Base-by-base conservation (phyloP, 306 rosid species). In the Begonia masoniana region DNA sequence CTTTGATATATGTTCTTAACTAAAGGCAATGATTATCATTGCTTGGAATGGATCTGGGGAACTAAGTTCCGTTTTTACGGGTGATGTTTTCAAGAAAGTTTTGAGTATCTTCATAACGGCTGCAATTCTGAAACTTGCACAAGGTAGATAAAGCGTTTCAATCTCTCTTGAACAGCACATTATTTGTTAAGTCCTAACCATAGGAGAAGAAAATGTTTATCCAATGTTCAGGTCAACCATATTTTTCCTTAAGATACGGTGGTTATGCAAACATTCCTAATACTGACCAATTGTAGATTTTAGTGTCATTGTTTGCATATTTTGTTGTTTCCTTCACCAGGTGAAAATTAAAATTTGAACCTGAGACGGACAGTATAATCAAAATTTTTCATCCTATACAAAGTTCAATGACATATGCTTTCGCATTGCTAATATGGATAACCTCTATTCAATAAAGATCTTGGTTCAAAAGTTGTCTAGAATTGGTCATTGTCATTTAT, bases 91-190 rank as follows among this genome's bases (percentile, higher is more conserved):
- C 82, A 91, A 78, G 78, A 76, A 81, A 76, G 96, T 91, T 48
- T 73, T 85, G 67, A 91, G 96, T 67, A 64, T 91, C 81, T 91
- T 91, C 66, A 85, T 85, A 60, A 85, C 97, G 69, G 97, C 97
- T 53, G 94, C 97, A 55, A 61, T 91, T 62, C 71, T 91, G 83
- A 85, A 91, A 80, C 94, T 91, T 60, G 84, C 71, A 62, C 97
- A 91, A 68, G 97, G 97, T 91, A 81, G 50, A 59, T 58, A 70
- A 72, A 69, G 57, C 36, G 36, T 47, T 16, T 73, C 60, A 54
- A 50, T 67, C 43, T 58, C 64, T 39, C 56, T 15, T 10, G 24
- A 36, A 15, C 9, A 12, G 39, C 49, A 45, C 13, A 45, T 31
- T 31, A 31, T 45, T 45, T 5, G 1, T 45, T n/a, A 45, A 10